These are phyloP conservation scores for Marasmius sp. DNA, from an alignment of 1,284 basidiomycete genomes.

Conservation along the genomic window DNA sequence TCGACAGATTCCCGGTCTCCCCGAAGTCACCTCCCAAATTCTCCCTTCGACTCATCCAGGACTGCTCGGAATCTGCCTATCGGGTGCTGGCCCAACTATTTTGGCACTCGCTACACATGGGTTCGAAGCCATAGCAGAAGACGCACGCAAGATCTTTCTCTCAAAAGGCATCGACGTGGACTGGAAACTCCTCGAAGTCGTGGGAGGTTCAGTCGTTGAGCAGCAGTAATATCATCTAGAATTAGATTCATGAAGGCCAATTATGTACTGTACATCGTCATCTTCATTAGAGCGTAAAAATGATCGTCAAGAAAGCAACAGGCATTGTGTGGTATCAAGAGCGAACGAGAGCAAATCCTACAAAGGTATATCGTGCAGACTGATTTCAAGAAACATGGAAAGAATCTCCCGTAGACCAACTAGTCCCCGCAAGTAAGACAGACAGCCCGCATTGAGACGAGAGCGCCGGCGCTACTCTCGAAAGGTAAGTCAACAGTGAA, in stretches of 20 bases:
- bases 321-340: no score
- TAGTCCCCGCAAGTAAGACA: slow-evolving; percentile 77
- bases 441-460: slow-evolving; percentile 79
- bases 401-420: neutral
- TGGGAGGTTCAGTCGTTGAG: slow-evolving; percentile 41
- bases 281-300: slow-evolving; percentile 3
- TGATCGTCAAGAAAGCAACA: no score
- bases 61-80: slow-evolving; percentile 94
- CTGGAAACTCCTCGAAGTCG: slow-evolving; percentile 74
- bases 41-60: slow-evolving; percentile 91
- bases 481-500: slow-evolving; percentile 85
- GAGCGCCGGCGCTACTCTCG: slow-evolving; percentile 57
- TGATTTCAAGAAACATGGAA: slow-evolving; percentile 5
- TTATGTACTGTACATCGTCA: neutral
- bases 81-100: slow-evolving; percentile 97
- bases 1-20: slow-evolving; percentile 88
- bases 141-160: slow-evolving; percentile 76
- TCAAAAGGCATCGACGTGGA: slow-evolving; percentile 77
- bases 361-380: neutral
- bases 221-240: neutral
- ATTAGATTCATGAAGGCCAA: neutral
- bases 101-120: slow-evolving; percentile 90
- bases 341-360: neutral
- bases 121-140: slow-evolving; percentile 82
- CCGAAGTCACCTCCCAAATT: slow-evolving; percentile 85